phyloP scores from a whole-genome alignment of 306 rosid species.

The barrel medic (Medicago truncatula) region MtrunA17r5.0-ANR NC_053044.1:24337501-24338000 shows the following conservation, averaged over 20 bases:
- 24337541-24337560: too few species aligned
- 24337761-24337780: not conserved
- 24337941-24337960: not conserved
- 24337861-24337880: conserved; percentile 1
- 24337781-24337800: conserved; percentile 24
- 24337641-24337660: conserved; percentile 17
- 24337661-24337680: conserved; percentile 5
- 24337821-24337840: not conserved
- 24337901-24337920: conserved; percentile 24
- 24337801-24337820: conserved; percentile 10
- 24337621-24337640: not conserved
- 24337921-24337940: conserved; percentile 20
- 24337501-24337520: too few species aligned
- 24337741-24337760: conserved; percentile 7
- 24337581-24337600: too few species aligned
- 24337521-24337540: too few species aligned
- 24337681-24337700: conserved; percentile 12
- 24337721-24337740: not conserved
- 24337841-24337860: not conserved
- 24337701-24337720: not conserved
- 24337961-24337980: conserved; percentile 11
- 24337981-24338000: conserved; percentile 2
- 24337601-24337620: not conserved
- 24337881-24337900: conserved; percentile 23
- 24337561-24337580: too few species aligned